Base-by-base conservation (phyloP, 1,139 yeast genomes). In the Protomyces pachydermus region DNA sequence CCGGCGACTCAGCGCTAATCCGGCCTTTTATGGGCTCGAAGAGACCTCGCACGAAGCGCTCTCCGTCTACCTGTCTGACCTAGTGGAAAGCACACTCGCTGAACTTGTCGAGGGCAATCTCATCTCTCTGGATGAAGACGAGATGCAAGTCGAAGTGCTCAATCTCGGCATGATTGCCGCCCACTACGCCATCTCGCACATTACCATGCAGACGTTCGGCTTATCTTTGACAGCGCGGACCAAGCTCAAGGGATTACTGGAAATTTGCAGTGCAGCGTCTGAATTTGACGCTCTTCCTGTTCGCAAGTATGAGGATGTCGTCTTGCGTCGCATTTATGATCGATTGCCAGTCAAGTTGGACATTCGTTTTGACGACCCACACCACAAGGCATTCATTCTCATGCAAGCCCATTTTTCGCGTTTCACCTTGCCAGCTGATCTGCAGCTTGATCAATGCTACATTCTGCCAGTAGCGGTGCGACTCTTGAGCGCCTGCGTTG, bases 341-440 rank as follows among this genome's bases (percentile, higher is more conserved):
- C 78, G 81, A 58, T 73, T 87, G 5, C 97, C 96, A 0, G 75
- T 88, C 54, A 86, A 87, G 67, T 74, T 79, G 55, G 70, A 76
- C 2, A 71, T 74, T 0, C 65, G 68, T 45, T 56, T 65, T 50
- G 72, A 70, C 35, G 63, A 88, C 0, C 84, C 91, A 0, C 78
- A 80, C 20, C 81, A 83, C 73, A 91, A 91, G 72, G 83, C 90
- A 0, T 89, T 89, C 71, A 77, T 90, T 25, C 75, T 91, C 54
- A 72, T 91, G 14, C 97, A 91, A 74, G 90, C 96, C 0, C 91
- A 91, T 72, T 82, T 91, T 65, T 83, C 91, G 1, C 78, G 97
- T 62, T 68, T 86, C 2, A 72, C 75, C 1, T 74, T 89, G 1
- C 83, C 87, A 0, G 77, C 80, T 1, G 96, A 89, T 60, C 75